phyloP scores from a whole-genome alignment of 2,329 filamentous ascomycete genomes.

The Drechslera avenae region DNA sequence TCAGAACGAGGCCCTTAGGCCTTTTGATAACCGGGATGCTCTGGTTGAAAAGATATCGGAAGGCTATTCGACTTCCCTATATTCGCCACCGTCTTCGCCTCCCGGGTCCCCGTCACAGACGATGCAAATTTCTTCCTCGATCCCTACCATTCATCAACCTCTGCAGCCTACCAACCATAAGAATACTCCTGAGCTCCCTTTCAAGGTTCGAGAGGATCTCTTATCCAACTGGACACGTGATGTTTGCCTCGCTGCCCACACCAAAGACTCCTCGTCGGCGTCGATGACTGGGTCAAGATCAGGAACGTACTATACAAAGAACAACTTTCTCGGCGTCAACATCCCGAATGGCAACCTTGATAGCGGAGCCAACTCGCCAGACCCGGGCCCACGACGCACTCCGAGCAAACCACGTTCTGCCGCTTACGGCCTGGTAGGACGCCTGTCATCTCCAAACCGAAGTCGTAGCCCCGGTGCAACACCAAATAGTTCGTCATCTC shows the following conservation, averaged over 20 bases:
- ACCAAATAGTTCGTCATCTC: conserved; percentile 44
- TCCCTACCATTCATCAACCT: conserved; percentile 51
- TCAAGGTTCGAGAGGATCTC: conserved; percentile 74
- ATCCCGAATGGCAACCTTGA: conserved; percentile 48
- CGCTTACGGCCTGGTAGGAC: conserved; percentile 45
- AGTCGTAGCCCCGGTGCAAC: conserved; percentile 38
- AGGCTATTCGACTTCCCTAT: conserved; percentile 67
- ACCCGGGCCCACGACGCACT: conserved; percentile 39
- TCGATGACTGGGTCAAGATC: conserved; percentile 78
- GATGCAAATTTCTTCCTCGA: conserved; percentile 61
- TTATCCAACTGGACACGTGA: conserved; percentile 81
- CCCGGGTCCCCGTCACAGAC: conserved; percentile 70
- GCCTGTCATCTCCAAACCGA: conserved; percentile 35
- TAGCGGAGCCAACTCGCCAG: conserved; percentile 38
- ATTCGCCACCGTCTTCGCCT: conserved; percentile 72
- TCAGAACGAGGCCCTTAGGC: conserved; percentile 58
- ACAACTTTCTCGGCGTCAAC: conserved; percentile 62
- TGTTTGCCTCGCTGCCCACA: conserved; percentile 68
- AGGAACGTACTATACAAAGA: conserved; percentile 37
- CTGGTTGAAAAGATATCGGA: conserved; percentile 76
- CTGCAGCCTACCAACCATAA: conserved; percentile 28
- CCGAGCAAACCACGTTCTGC: conserved; percentile 40
- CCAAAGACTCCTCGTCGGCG: conserved; percentile 70
- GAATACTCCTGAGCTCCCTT: conserved; percentile 61
- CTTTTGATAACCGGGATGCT: conserved; percentile 74